Evolutionary conservation across 768 basidiomycete species (phyloP), one percentile per base, ranked within the genome.

Genomic region (Pulveroboletus sp.): DNA sequence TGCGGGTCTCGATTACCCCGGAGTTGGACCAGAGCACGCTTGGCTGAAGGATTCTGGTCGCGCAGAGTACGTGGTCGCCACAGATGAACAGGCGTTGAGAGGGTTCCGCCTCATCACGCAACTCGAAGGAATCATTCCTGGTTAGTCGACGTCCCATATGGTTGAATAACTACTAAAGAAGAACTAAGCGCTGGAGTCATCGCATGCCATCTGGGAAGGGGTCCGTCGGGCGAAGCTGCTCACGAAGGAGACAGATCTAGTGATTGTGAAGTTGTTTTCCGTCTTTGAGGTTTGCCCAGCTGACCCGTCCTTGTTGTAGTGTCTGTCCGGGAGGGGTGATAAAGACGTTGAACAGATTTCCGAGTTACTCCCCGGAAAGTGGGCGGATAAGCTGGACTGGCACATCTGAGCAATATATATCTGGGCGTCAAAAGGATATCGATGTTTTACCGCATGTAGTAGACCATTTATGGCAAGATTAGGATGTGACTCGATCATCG

Each of bases 271-370:
- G 79, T 13, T 7, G 16, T 23, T 40, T 29, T 35, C 34, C 31
- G 8, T 38, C 4, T n/a, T 20, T 34, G 40, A 42, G 51, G 43
- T 56, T 25, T 50, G 24, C 14, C 16, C 3, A 35, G 35, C 50
- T 60, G 20, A 59, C 45, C 20, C 19, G 5, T 16, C 9, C 16
- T 36, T 20, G 21, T 36, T 20, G 21, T 50, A 94, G 90, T 97
- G 93, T 62, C 73, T 97, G 43, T 94, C 91, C 45, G 95, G 95
- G 42, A 83, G 95, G 53, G 97, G 97, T 16, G 94, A 98, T 69
- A 98, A 98, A 70, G 95, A 99, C 63, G 97, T 99, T 4, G 89
- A 95, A 57, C 89, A 98, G 63, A 94, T 99, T 49, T 93, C 88
- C n/a, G 73, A 94, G 60, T 74, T 97, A 34, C 75, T 99, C 47